Conservation (phyloP, 768 basidiomycete species). For the Lyophyllum semitale region DNA sequence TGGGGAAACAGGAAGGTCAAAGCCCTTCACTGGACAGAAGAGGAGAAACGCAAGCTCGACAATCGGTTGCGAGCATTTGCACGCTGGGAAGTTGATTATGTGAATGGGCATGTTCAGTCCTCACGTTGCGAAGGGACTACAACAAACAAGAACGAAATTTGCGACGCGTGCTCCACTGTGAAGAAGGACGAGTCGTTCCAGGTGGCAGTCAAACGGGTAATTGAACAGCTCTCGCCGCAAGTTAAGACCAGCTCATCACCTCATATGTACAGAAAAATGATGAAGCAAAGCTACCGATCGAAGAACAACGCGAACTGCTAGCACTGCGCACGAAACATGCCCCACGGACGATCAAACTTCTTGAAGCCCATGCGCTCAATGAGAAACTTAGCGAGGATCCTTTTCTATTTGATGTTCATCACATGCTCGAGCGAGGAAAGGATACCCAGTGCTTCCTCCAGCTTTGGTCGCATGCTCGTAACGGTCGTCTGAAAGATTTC, state of each 20-base stretch:
- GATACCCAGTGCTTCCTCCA: neutral
- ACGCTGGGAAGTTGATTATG: conserved; percentile 1
- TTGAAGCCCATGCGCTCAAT: neutral
- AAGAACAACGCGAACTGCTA: neutral
- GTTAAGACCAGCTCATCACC: neutral
- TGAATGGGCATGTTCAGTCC: neutral
- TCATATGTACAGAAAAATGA: neutral
- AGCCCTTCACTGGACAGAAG: neutral
- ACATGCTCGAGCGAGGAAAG: neutral
- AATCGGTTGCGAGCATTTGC: neutral
- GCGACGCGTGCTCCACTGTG: neutral
- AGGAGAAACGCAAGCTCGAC: neutral
- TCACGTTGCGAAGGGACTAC: neutral
- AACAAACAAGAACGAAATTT: neutral
- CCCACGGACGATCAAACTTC: neutral
- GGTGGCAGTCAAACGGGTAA: neutral
- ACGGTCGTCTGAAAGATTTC: neutral
- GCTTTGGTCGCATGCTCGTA: neutral
- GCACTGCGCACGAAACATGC: neutral
- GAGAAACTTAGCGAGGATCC: neutral
- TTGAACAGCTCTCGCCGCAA: neutral
- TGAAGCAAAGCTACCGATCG: neutral
- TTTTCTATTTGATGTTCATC: neutral
- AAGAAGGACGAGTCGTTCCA: neutral
- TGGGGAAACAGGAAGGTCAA: neutral